phyloP scores from a whole-genome alignment of 768 basidiomycete species.

The Dendrothele bispora region DNA sequence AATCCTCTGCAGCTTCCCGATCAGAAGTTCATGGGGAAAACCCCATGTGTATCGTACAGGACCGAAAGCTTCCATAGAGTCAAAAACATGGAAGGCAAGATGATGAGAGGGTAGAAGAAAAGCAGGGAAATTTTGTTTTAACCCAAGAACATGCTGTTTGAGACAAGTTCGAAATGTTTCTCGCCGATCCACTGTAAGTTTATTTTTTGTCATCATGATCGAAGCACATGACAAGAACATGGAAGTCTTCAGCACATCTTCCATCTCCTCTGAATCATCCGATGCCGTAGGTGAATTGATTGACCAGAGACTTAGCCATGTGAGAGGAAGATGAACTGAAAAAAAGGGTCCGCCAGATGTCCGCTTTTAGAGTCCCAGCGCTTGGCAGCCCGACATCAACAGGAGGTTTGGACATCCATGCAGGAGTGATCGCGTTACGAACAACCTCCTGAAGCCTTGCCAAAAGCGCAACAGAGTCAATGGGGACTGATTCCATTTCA shows the following conservation, averaged over 20 bases:
- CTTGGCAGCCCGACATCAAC: conserved; percentile 6
- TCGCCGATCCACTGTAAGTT: background rate
- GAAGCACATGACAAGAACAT: conserved; percentile 1
- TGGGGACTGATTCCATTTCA: background rate
- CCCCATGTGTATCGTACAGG: conserved; percentile 21
- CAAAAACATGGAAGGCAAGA: conserved; percentile 12
- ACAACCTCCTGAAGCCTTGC: background rate
- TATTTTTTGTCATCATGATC: background rate
- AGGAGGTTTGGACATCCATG: conserved; percentile 10
- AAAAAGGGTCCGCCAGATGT: conserved; percentile 18
- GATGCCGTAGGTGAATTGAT: background rate
- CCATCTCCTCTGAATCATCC: background rate
- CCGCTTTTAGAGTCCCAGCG: conserved; percentile 24
- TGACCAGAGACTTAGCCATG: conserved; percentile 20
- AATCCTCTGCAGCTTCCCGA: conserved; percentile 18
- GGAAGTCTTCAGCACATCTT: background rate
- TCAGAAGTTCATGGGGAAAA: conserved; percentile 23
- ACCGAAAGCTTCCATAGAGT: conserved; percentile 12
- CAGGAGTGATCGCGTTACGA: background rate
- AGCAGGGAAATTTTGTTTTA: conserved; percentile 6
- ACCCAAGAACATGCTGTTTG: conserved; percentile 5
- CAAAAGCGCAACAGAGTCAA: background rate
- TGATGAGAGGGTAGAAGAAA: conserved; percentile 9
- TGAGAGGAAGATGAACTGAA: conserved; percentile 20
- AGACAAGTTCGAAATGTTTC: background rate